phyloP scores from a whole-genome alignment of 2,329 filamentous ascomycete species.

The Dothistroma pini region DNA sequence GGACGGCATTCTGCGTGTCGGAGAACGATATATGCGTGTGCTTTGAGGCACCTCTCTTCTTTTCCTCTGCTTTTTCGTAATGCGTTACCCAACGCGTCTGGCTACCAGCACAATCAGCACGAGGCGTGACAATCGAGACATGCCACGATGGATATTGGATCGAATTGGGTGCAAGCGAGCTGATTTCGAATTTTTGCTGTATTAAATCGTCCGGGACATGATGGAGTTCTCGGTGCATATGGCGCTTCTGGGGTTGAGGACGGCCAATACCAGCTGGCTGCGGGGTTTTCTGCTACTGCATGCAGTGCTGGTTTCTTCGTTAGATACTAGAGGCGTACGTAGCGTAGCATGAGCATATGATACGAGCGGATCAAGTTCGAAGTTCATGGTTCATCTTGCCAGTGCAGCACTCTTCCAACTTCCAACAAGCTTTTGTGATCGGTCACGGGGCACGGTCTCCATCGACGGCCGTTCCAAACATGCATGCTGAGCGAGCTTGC shows the following conservation, averaged over 20 bases:
- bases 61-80: constrained; percentile 7
- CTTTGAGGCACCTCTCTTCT: constrained; percentile 2
- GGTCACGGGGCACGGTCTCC: background rate
- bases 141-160: background rate
- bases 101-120: constrained; percentile 3
- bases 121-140: background rate
- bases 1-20: constrained; percentile 2
- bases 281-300: background rate
- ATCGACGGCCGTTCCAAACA: background rate
- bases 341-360: constrained; percentile 4
- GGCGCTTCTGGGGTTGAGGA: background rate
- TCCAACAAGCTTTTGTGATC: background rate
- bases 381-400: background rate
- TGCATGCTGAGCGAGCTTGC: background rate
- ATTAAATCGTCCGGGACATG: constrained; percentile 7
- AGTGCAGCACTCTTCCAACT: background rate
- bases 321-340: constrained; percentile 2
- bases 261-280: constrained; percentile 4
- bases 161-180: background rate
- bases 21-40: background rate
- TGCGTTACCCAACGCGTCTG: background rate
- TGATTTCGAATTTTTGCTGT: constrained; percentile 5
- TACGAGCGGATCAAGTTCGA: background rate
- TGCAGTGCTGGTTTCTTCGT: constrained; percentile 1
- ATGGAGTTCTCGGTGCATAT: constrained; percentile 10